Conservation (phyloP, 257 asterid species). For the Ophiorrhiza pumila region DNA sequence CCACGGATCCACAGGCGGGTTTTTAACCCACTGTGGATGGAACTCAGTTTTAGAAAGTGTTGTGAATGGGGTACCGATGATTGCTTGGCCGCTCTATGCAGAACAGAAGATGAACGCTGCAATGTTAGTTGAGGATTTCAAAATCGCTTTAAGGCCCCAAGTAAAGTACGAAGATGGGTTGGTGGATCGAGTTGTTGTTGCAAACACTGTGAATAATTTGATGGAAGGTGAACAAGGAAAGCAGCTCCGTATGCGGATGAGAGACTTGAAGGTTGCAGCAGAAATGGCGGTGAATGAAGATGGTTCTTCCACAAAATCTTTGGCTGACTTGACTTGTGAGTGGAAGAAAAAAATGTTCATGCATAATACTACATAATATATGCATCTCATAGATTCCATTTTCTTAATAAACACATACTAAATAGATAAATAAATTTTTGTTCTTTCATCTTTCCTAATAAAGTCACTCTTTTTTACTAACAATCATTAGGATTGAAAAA, state of each 20-base stretch:
- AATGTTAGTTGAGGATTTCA: slow-evolving; percentile 14
- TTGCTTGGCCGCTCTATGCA: slow-evolving; percentile 29
- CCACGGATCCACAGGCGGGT: slow-evolving; percentile 19
- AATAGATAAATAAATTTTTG: no score
- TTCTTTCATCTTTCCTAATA: no score
- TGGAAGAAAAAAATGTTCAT: slow-evolving; percentile 7
- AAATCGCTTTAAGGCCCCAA: slow-evolving; percentile 12
- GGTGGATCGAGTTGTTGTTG: slow-evolving; percentile 8
- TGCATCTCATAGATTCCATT: no score
- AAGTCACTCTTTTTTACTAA: no score
- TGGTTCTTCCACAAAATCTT: slow-evolving; percentile 19
- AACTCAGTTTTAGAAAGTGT: slow-evolving; percentile 17
- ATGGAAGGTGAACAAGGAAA: slow-evolving; percentile 25
- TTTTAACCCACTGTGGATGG: slow-evolving; percentile 33
- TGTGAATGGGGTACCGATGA: slow-evolving; percentile 21
- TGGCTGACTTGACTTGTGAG: slow-evolving; percentile 7
- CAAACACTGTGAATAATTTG: slow-evolving; percentile 19
- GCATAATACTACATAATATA: no score
- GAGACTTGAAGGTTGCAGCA: slow-evolving; percentile 17
- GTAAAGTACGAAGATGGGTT: background rate
- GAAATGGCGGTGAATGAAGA: slow-evolving; percentile 10
- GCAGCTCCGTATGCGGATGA: slow-evolving; percentile 2
- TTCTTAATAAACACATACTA: no score
- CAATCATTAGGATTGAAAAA: no score
- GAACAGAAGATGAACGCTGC: slow-evolving; percentile 24